These are phyloP conservation scores for Agrostemma githago DNA, from an alignment of 148 eudicot genomes.

Conservation along the genomic window DNA sequence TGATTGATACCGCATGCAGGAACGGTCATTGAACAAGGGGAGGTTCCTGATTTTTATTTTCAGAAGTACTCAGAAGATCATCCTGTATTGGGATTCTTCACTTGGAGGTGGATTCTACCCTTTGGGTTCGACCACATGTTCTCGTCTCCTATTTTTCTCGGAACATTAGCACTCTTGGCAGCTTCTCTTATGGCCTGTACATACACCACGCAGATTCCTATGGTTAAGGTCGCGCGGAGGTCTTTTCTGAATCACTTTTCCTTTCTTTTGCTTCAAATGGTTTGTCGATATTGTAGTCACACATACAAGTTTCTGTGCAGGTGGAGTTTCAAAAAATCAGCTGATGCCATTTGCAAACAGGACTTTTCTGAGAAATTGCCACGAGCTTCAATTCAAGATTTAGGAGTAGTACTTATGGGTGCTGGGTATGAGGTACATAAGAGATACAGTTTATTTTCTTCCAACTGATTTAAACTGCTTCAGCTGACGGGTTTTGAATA, in stretches of 20 bases:
- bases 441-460: background rate
- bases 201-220: constrained; percentile 89
- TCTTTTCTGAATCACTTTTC: constrained; percentile 17
- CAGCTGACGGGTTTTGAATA: background rate
- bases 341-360: constrained; percentile 71
- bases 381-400: constrained; percentile 74
- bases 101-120: constrained; percentile 83
- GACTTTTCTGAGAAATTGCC: constrained; percentile 74
- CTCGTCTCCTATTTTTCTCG: constrained; percentile 86
- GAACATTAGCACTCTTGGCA: constrained; percentile 56
- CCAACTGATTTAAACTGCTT: constrained; percentile 2
- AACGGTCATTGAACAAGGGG: constrained; percentile 85
- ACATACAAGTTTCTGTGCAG: constrained; percentile 30
- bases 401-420: constrained; percentile 88
- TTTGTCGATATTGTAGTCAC: constrained; percentile 8
- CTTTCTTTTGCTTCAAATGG: background rate
- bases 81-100: constrained; percentile 79
- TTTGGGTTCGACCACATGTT: constrained; percentile 95
- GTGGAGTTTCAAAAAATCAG: constrained; percentile 73
- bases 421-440: constrained; percentile 80
- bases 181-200: constrained; percentile 97
- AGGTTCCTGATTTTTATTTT: constrained; percentile 77
- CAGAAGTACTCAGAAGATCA: constrained; percentile 79
- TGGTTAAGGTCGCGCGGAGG: constrained; percentile 98
- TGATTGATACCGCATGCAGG: constrained; percentile 53